Evolutionary conservation across 331 rosid genomes (phyloP).

Genomic region (Malus hybrid): DNA sequence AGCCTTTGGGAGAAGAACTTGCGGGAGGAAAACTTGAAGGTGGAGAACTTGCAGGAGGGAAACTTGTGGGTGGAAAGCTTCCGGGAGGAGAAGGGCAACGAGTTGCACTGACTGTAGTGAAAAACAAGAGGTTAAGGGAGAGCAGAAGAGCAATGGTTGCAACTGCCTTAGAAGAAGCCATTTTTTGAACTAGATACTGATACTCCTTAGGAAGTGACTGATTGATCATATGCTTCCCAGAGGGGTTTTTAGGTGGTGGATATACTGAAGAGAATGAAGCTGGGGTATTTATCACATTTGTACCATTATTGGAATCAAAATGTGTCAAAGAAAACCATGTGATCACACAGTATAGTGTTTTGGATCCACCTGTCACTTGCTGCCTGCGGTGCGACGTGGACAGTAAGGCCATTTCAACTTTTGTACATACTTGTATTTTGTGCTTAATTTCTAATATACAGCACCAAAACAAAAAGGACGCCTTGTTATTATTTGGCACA

Average conservation of each 20-base stretch:
- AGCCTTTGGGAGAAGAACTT: not conserved
- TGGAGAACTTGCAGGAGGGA: not conserved
- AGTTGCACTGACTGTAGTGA: constrained; percentile 11
- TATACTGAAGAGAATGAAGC: not conserved
- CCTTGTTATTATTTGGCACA: not conserved
- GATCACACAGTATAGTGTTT: not conserved
- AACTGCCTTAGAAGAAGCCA: constrained; percentile 19
- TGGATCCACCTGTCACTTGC: not conserved
- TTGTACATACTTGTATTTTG: not conserved
- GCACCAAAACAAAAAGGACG: not conserved
- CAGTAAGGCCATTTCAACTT: not conserved
- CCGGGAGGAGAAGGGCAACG: constrained; percentile 8
- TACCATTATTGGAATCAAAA: not conserved
- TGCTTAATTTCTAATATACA: not conserved
- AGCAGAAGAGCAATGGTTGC: constrained; percentile 13
- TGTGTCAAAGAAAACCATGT: constrained; percentile 2
- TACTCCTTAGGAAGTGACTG: not conserved
- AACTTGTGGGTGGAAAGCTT: not conserved
- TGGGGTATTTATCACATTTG: constrained; percentile 4
- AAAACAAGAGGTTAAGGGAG: constrained; percentile 19
- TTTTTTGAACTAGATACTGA: not conserved
- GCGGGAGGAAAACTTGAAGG: not conserved
- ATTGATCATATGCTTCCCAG: not conserved
- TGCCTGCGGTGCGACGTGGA: constrained; percentile 6
- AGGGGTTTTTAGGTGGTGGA: not conserved